Conservation (phyloP, 768 basidiomycete species). For the Suillus subalutaceus region DNA sequence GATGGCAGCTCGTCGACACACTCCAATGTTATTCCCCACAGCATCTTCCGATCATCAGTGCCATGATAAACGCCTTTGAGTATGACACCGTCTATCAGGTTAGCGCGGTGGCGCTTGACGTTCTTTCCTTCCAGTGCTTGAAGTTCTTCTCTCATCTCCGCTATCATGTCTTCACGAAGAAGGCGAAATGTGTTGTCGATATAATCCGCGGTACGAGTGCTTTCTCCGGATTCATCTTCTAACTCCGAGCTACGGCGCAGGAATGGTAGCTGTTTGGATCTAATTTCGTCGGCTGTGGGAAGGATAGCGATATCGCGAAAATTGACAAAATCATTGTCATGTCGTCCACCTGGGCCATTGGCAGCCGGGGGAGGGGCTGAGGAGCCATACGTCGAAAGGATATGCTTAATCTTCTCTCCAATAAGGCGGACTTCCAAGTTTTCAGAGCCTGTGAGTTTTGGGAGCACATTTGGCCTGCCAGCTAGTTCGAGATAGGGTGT, state of each 20-base stretch:
- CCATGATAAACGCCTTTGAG: slow-evolving; percentile 38
- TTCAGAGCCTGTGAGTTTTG: slow-evolving; percentile 22
- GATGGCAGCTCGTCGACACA: slow-evolving; percentile 37
- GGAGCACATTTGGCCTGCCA: slow-evolving; percentile 27
- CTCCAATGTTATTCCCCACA: slow-evolving; percentile 43
- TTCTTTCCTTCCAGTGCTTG: slow-evolving; percentile 40
- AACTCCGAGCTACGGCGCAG: slow-evolving; percentile 43
- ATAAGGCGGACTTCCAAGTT: slow-evolving; percentile 24
- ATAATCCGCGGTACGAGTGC: slow-evolving; percentile 41
- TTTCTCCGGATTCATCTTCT: slow-evolving; percentile 41
- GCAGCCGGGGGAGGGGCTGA: slow-evolving; percentile 24
- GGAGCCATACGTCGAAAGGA: slow-evolving; percentile 26
- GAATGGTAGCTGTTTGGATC: slow-evolving; percentile 45
- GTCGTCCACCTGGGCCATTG: slow-evolving; percentile 55
- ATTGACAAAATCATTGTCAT: slow-evolving; percentile 63
- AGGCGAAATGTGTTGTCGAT: slow-evolving; percentile 65
- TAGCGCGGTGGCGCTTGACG: slow-evolving; percentile 39
- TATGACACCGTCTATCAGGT: slow-evolving; percentile 37
- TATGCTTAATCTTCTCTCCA: slow-evolving; percentile 41
- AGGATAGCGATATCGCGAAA: slow-evolving; percentile 58
- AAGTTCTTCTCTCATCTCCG: slow-evolving; percentile 54
- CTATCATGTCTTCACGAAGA: slow-evolving; percentile 57
- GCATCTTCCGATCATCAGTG: slow-evolving; percentile 21
- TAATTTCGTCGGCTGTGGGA: slow-evolving; percentile 59
- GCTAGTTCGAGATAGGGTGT: slow-evolving; percentile 39